Evolutionary conservation across 768 basidiomycete genomes (phyloP), one percentile per base, ranked within the genome.

Genomic region (Crepidotus variabilis): DNA sequence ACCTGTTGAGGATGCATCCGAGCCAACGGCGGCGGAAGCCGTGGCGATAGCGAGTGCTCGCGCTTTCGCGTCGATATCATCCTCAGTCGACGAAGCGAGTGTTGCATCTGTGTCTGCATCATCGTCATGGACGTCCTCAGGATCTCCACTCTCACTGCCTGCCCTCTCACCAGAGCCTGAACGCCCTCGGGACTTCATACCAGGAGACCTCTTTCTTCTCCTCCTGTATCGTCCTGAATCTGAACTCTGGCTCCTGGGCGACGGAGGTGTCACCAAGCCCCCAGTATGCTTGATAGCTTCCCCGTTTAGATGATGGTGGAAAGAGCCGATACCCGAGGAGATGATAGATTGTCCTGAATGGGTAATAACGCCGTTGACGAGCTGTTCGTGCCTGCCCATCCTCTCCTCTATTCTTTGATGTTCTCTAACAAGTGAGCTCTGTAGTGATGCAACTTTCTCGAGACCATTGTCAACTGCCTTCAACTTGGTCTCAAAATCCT

Each of bases 221-320:
- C 82, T 70, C 16, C 78, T 67, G 50, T 78, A 72, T 52, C 59
- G 69, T 60, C 71, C 72, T 13, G 86, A 85, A 66, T 89, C 88
- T 8, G 85, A 80, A 2, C 83, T 84, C 21, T 87, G 75, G 60
- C 86, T 88, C 14, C 88, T 76, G 10, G 90, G 90, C 67, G 87
- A 89, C 0, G 88, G 88, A 0, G 89, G 89, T 0, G 88, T 88
- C 9, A 86, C 88, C 24, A 90, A 71, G 1, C 87, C 87, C 9
- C 79, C 58, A 53, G 52, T 68, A 36, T 71, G 69, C 33, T 67
- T 71, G 33, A 69, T 49, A 23, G 65, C 67, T 51, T 77, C 75
- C n/a, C 78, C 75, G 59, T 78, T 77, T n/a, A n/a, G n/a, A n/a
- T n/a, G n/a, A n/a, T n/a, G n/a, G 49, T 24, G 55, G 55, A 56